Evolutionary conservation across 2,329 filamentous ascomycete species (phyloP), one percentile per base, ranked within the genome.

Genomic region (Phyllosticta capitalensis): DNA sequence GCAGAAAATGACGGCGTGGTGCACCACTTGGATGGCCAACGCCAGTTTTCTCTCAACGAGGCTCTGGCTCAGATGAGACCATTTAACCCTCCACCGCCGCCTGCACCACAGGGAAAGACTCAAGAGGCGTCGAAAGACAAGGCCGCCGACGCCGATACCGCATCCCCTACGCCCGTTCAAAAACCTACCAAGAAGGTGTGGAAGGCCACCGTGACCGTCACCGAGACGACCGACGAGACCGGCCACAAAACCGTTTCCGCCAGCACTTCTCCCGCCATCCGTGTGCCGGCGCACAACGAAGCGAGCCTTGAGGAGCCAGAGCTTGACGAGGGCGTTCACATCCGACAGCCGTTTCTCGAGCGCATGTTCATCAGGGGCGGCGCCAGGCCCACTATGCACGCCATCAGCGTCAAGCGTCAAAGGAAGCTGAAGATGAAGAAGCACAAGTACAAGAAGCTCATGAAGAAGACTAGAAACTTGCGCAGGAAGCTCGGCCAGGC

Each of bases 391-490:
- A 63, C 73, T 62, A 92, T 96, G 87, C 77, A 86, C 62, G 83
- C 90, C 64, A 90, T 99, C 71, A 95, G 90, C 71, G 92, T 96
- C 67, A 91, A 87, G 81, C 83, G 94, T 74, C 90, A 95, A 76
- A 82, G 91, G 71, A 95, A 94, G 79, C 78, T 96, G 70, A 96
- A 91, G 84, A 99, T 99, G 92, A 99, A 99, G 89, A 99, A 97
- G 84, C 92, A 97, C 83, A 99, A 99, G 86, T 96, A 96, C 77
- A 97, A 96, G 91, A 99, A 99, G 84, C 80, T 97, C 66, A 91
- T 96, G 89, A 89, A 88, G 81, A 83, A 85, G 75, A 96, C 92
- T 70, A 85, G 92, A 73, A 92, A 90, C 72, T 75, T 91, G 79
- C 87, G 92, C 72, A 85, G 91, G 72, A 95, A 92, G 79, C 79